Percentiles rank a stretch among this genome's conserved stretches.
These are phyloP conservation scores for Schoenoplectus triqueter DNA, from an alignment of 202 grass and related monocot species.

Conservation along the genomic window DNA sequence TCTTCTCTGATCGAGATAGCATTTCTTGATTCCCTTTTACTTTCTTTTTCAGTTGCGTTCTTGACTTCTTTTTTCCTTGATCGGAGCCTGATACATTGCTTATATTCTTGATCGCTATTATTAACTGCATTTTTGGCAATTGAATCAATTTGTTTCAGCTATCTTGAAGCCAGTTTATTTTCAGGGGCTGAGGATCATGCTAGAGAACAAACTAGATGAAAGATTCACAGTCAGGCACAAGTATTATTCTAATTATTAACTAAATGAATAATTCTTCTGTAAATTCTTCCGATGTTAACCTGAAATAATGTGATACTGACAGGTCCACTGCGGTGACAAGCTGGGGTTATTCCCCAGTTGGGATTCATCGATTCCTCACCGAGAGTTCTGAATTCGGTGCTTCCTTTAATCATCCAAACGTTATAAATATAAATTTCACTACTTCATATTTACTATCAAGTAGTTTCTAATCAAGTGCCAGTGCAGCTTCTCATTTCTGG, in stretches of 20 bases:
- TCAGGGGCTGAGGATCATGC: constrained; percentile 67
- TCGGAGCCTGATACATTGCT: background rate
- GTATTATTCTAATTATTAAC: constrained; percentile 31
- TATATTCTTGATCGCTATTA: background rate
- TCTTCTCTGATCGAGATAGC: constrained; percentile 23
- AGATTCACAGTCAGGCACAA: constrained; percentile 62
- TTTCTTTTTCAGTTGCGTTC: background rate
- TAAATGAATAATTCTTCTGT: background rate
- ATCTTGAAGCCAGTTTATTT: constrained; percentile 52
- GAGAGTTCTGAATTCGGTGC: constrained; percentile 72
- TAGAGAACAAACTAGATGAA: constrained; percentile 50
- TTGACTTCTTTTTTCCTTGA: background rate
- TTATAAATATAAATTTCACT: constrained; percentile 32
- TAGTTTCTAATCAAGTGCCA: constrained; percentile 6
- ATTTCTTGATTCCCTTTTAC: background rate
- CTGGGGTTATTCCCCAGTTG: constrained; percentile 47
- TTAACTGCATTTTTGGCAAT: background rate
- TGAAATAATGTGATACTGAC: background rate
- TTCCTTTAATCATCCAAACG: constrained; percentile 62
- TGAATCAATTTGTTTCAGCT: constrained; percentile 7
- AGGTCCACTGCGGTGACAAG: constrained; percentile 39
- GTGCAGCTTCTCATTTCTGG: constrained; percentile 70
- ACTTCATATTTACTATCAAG: background rate
- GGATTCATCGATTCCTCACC: constrained; percentile 53
- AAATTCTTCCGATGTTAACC: background rate